Percentiles rank a stretch among this genome's conserved stretches.
Conservation (phyloP, 73 alveolate species). For the Diophrys appendiculata region DNA sequence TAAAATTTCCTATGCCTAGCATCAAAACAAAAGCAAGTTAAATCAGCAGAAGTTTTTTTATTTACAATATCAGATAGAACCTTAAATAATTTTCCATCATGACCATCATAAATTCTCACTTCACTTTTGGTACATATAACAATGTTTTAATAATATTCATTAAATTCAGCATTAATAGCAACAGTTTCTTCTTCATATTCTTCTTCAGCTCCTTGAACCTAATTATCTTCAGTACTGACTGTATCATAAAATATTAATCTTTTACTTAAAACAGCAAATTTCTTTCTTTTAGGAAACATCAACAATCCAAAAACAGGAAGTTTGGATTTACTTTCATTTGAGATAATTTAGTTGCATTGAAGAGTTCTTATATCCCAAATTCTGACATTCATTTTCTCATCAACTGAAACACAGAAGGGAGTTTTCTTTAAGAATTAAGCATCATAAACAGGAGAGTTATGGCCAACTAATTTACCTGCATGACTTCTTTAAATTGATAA, state of each 20-base stretch:
- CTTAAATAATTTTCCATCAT: conserved; percentile 72
- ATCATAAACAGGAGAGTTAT: conserved; percentile 78
- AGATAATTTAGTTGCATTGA: conserved; percentile 68
- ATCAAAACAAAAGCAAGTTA: conserved; percentile 76
- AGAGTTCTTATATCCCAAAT: conserved; percentile 82
- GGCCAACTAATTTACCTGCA: conserved; percentile 88
- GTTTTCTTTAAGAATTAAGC: conserved; percentile 76
- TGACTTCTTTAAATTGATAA: conserved; percentile 66
- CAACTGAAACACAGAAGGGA: conserved; percentile 80
- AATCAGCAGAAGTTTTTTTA: conserved; percentile 70
- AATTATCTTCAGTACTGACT: conserved; percentile 36
- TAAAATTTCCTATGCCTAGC: conserved; percentile 71
- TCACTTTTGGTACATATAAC: conserved; percentile 75
- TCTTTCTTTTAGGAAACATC: conserved; percentile 40
- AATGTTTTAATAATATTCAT: conserved; percentile 72
- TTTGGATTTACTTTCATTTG: conserved; percentile 46
- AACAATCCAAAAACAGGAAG: conserved; percentile 46
- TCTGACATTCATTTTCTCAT: conserved; percentile 81
- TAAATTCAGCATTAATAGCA: conserved; percentile 75
- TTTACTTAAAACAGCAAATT: conserved; percentile 54
- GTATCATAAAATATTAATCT: conserved; percentile 58
- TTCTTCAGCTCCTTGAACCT: background rate
- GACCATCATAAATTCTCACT: conserved; percentile 72
- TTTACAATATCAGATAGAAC: conserved; percentile 71
- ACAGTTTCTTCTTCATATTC: conserved; percentile 51